Conservation (phyloP, 495 filamentous ascomycete genomes). For the Cairneyella variabilis region DNA sequence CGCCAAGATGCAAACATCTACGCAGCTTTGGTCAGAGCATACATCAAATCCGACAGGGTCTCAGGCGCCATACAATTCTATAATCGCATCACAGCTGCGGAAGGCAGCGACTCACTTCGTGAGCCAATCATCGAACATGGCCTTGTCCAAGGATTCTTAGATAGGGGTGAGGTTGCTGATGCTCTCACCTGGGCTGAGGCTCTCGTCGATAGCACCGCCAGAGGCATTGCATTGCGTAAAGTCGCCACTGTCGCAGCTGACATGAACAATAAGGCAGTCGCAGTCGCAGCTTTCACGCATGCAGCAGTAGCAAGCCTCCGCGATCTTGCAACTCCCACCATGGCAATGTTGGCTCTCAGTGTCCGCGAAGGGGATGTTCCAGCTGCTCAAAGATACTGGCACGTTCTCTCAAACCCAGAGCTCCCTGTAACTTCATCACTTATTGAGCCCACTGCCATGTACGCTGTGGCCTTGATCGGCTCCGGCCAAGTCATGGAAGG, state of each 20-base stretch:
- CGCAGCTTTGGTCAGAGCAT: slow-evolving; percentile 81
- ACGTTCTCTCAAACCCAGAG: slow-evolving; percentile 58
- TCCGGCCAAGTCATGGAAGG: slow-evolving; percentile 75
- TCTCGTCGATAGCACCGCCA: slow-evolving; percentile 34
- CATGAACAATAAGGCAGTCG: slow-evolving; percentile 63
- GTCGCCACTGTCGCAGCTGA: slow-evolving; percentile 67
- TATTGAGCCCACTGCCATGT: slow-evolving; percentile 84
- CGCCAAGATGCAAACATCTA: slow-evolving; percentile 83
- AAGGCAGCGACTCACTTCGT: slow-evolving; percentile 56
- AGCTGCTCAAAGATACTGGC: slow-evolving; percentile 72
- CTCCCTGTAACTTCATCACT: slow-evolving; percentile 56
- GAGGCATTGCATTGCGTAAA: slow-evolving; percentile 35
- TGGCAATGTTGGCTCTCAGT: slow-evolving; percentile 81
- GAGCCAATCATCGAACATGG: slow-evolving; percentile 67
- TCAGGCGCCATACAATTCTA: slow-evolving; percentile 80
- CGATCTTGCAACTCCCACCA: slow-evolving; percentile 60
- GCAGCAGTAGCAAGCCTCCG: slow-evolving; percentile 44
- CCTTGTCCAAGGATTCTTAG: slow-evolving; percentile 67
- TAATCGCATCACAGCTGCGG: slow-evolving; percentile 63
- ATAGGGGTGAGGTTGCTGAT: slow-evolving; percentile 57
- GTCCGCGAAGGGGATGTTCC: slow-evolving; percentile 75
- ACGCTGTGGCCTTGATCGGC: slow-evolving; percentile 74
- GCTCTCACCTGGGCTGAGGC: slow-evolving; percentile 63
- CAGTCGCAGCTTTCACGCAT: slow-evolving; percentile 61
- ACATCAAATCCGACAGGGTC: slow-evolving; percentile 71